Evolutionary conservation across 139 green algal genomes (phyloP).

Genomic region (Chlorella ohadii): DNA sequence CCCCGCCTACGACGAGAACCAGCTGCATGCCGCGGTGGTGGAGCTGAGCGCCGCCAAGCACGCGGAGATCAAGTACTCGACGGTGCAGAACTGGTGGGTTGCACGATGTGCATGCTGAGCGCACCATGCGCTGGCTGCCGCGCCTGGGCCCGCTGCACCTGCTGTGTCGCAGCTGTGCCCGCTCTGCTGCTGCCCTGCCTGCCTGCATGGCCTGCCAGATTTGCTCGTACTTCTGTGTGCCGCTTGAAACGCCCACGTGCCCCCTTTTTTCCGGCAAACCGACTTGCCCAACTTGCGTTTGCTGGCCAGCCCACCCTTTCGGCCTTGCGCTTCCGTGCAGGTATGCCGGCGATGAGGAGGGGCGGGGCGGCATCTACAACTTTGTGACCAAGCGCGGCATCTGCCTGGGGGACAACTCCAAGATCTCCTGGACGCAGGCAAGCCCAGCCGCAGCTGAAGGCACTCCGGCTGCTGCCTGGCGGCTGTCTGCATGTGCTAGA

Average conservation of each 20-base stretch:
- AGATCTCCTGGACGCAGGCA: conserved; percentile 99
- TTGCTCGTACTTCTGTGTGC: too few relatives aligned
- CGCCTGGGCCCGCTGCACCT: neutral
- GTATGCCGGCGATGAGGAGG: conserved; percentile 94
- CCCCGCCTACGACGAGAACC: conserved; percentile 95
- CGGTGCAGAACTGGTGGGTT: conserved; percentile 82
- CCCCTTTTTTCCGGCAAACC: too few relatives aligned
- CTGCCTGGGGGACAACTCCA: conserved; percentile 90
- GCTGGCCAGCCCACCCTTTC: neutral
- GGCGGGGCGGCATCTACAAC: conserved; percentile 98
- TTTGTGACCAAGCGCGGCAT: conserved; percentile 99
- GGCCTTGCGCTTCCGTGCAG: neutral
- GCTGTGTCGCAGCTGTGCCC: neutral
- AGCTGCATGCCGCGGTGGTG: conserved; percentile 98
- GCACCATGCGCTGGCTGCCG: neutral
- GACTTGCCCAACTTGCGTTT: too few relatives aligned
- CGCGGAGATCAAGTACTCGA: conserved; percentile 99
- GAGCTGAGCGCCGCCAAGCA: conserved; percentile 87
- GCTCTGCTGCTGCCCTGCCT: neutral
- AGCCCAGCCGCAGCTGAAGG: conserved; percentile 33
- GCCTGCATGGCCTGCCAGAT: too few relatives aligned
- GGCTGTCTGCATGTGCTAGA: too few relatives aligned
- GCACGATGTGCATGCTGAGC: neutral
- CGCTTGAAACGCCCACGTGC: too few relatives aligned
- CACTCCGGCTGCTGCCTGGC: too few relatives aligned